Conservation (phyloP, 257 asterid species). For the Solanum arcanum region DNA sequence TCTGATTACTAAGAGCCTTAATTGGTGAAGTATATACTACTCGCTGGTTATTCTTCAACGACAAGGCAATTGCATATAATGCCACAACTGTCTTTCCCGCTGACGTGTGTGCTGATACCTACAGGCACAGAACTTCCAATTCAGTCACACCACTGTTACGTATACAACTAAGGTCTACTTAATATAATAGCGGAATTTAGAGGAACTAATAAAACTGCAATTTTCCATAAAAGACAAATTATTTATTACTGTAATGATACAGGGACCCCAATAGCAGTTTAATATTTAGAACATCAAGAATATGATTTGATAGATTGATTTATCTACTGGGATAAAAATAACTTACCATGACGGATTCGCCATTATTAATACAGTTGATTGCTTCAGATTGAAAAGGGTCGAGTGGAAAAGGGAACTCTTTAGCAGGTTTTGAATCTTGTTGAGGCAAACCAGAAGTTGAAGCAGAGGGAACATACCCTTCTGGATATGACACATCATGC, state of each 20-base stretch:
- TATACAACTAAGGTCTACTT: neutral
- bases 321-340: neutral
- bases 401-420: conserved; percentile 62
- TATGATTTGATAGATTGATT: neutral
- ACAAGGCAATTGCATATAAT: conserved; percentile 86
- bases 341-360: conserved; percentile 88
- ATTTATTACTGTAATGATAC: neutral
- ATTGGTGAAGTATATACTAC: conserved; percentile 93
- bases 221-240: neutral
- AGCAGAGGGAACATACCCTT: conserved; percentile 41
- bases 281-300: neutral
- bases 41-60: conserved; percentile 68
- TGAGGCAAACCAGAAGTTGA: conserved; percentile 14
- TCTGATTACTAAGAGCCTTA: conserved; percentile 95
- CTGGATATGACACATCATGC: conserved; percentile 83
- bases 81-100: conserved; percentile 98
- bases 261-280: neutral
- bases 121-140: neutral
- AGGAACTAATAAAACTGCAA: neutral
- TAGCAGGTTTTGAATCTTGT: conserved; percentile 49
- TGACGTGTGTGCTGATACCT: conserved; percentile 97
- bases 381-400: conserved; percentile 96
- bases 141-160: neutral
- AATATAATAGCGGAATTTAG: too few relatives aligned
- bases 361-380: conserved; percentile 59